Conservation (phyloP, 345 rosid species). For the Hibiscus trionum region DNA sequence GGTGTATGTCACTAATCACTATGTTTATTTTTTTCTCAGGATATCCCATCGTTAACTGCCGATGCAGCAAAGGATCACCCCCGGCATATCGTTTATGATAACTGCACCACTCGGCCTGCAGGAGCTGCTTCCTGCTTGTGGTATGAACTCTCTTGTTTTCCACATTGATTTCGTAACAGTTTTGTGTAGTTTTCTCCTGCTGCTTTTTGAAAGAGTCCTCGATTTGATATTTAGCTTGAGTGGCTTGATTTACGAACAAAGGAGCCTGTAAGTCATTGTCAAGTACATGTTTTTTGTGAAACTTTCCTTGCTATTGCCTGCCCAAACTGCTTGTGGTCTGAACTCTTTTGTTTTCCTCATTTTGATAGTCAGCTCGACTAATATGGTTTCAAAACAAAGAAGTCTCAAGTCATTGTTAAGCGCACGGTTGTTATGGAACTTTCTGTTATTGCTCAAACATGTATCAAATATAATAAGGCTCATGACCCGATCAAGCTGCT, state of each 20-base stretch:
- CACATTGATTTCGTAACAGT: background rate
- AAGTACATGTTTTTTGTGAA: background rate
- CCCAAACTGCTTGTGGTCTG: no score
- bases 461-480: background rate
- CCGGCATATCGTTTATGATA: conserved; percentile 45
- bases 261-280: background rate
- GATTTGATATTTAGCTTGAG: no score
- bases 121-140: conserved; percentile 44
- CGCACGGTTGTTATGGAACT: background rate
- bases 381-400: background rate
- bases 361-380: background rate
- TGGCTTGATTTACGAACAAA: background rate
- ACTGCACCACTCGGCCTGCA: conserved; percentile 71
- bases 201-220: no score
- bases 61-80: conserved; percentile 89
- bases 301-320: no score
- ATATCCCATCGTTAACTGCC: conserved; percentile 75
- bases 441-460: background rate
- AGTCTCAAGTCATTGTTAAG: no score
- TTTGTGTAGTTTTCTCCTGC: background rate
- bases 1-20: background rate
- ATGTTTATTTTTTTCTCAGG: conserved; percentile 30
- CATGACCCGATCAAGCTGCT: background rate
- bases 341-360: no score
- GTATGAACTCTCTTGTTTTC: conserved; percentile 32